Evolutionary conservation across 192 early-diverging fungal species (phyloP).

Genomic region (Backusella parvicylindrica): DNA sequence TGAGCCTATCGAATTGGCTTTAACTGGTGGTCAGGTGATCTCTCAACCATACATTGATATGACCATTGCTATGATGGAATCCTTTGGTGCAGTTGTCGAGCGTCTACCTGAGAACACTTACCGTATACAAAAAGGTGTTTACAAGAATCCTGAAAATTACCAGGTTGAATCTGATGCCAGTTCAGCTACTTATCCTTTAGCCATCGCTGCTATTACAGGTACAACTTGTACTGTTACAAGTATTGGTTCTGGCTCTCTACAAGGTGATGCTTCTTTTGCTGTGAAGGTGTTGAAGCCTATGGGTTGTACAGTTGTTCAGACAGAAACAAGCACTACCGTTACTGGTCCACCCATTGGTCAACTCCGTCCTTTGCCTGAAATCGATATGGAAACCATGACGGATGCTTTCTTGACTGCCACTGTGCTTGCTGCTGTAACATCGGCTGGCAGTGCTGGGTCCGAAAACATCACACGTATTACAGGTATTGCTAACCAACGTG

Average conservation of each 20-base stretch:
- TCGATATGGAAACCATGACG: slow-evolving; percentile 99
- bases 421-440: slow-evolving; percentile 89
- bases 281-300: slow-evolving; percentile 86
- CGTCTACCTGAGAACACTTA: slow-evolving; percentile 77
- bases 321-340: slow-evolving; percentile 85
- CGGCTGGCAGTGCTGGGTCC: slow-evolving; percentile 29
- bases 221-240: slow-evolving; percentile 82
- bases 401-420: slow-evolving; percentile 97
- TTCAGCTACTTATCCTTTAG: slow-evolving; percentile 97
- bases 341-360: slow-evolving; percentile 72
- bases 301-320: slow-evolving; percentile 92
- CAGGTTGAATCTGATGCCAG: slow-evolving; percentile 94
- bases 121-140: slow-evolving; percentile 71
- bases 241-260: slow-evolving; percentile 87
- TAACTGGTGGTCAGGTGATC: slow-evolving; percentile 93
- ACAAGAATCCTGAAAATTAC: slow-evolving; percentile 82
- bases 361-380: slow-evolving; percentile 65
- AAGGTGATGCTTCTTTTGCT: slow-evolving; percentile 90
- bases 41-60: slow-evolving; percentile 99
- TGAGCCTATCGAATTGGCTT: slow-evolving; percentile 71
- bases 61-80: slow-evolving; percentile 98
- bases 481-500: slow-evolving; percentile 96
- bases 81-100: slow-evolving; percentile 83
- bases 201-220: slow-evolving; percentile 95
- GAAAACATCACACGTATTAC: slow-evolving; percentile 79